phyloP scores from a whole-genome alignment of 176 grass and related monocot genomes.

The Elaeis guineensis region DNA sequence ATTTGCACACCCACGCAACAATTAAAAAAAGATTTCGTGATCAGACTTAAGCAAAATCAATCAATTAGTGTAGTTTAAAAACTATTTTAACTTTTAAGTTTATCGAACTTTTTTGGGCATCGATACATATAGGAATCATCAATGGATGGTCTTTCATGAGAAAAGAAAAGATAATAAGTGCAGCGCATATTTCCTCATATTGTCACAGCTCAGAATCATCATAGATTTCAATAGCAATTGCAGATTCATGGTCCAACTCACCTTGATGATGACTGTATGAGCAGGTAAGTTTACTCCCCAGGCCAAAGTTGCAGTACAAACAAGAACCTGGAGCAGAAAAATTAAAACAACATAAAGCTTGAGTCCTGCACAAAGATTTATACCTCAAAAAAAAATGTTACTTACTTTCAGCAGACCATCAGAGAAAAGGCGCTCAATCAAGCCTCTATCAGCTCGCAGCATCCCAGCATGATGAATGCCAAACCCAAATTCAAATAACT shows the following conservation, averaged over 20 bases:
- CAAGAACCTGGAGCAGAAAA: constrained; percentile 66
- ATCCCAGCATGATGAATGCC: constrained; percentile 97
- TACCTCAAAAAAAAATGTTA: background rate
- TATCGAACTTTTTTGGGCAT: too few species aligned
- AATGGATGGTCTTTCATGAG: too few species aligned
- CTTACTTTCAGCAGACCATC: constrained; percentile 74
- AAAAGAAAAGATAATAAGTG: too few species aligned
- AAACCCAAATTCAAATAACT: constrained; percentile 93
- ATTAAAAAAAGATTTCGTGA: too few species aligned
- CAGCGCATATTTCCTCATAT: too few species aligned
- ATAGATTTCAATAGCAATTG: background rate
- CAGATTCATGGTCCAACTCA: constrained; percentile 6
- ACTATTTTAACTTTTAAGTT: too few species aligned
- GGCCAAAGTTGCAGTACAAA: constrained; percentile 95
- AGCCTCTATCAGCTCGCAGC: constrained; percentile 82
- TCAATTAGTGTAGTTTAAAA: too few species aligned
- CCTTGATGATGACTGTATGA: constrained; percentile 99
- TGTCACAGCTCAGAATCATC: background rate
- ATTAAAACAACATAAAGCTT: constrained; percentile 9
- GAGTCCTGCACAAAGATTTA: background rate
- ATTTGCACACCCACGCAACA: too few species aligned
- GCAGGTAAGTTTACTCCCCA: constrained; percentile 98
- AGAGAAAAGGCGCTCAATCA: constrained; percentile 85
- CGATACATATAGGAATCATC: too few species aligned
- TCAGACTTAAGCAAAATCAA: too few species aligned